Conservation (phyloP, 1,284 basidiomycete species). For the Ceratorhiza oryzae-sativae region DNA sequence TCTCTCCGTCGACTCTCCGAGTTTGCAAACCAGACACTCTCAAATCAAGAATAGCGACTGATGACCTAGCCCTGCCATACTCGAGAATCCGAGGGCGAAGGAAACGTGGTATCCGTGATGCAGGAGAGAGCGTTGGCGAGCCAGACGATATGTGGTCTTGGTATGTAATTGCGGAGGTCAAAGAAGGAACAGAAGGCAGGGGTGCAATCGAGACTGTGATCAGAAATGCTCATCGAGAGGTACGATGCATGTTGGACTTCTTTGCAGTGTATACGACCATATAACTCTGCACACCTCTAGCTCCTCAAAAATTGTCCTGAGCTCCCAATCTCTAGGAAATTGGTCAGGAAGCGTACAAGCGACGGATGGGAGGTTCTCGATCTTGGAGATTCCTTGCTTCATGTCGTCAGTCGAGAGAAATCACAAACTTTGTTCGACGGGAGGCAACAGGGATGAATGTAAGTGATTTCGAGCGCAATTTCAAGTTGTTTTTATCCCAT, state of each 20-base stretch:
- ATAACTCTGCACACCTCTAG: slow-evolving; percentile 19
- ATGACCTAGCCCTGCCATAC: slow-evolving; percentile 20
- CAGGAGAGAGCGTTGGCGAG: slow-evolving; percentile 31
- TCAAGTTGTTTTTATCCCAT: too few species aligned
- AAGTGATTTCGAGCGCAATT: too few species aligned
- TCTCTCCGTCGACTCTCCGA: not conserved
- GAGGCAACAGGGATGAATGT: not conserved
- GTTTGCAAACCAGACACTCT: slow-evolving; percentile 16
- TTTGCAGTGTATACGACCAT: not conserved
- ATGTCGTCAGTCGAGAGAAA: slow-evolving; percentile 42
- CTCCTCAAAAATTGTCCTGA: slow-evolving; percentile 37
- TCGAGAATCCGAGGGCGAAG: slow-evolving; percentile 23
- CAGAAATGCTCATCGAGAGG: slow-evolving; percentile 34
- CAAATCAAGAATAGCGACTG: not conserved
- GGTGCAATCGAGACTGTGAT: slow-evolving; percentile 40
- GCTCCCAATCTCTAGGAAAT: slow-evolving; percentile 24
- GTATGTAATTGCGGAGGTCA: slow-evolving; percentile 42
- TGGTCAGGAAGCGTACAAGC: slow-evolving; percentile 16
- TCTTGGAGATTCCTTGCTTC: slow-evolving; percentile 39
- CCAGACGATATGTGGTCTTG: slow-evolving; percentile 41
- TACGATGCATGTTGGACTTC: slow-evolving; percentile 1
- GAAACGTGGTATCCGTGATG: slow-evolving; percentile 12
- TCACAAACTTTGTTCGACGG: slow-evolving; percentile 39
- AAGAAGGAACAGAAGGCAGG: slow-evolving; percentile 42
- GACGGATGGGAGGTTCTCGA: slow-evolving; percentile 43